Percentiles rank a stretch among this genome's conserved stretches.
Evolutionary conservation across 164 flowering plant genomes (phyloP).

Genomic region (Vitis cinerea): DNA sequence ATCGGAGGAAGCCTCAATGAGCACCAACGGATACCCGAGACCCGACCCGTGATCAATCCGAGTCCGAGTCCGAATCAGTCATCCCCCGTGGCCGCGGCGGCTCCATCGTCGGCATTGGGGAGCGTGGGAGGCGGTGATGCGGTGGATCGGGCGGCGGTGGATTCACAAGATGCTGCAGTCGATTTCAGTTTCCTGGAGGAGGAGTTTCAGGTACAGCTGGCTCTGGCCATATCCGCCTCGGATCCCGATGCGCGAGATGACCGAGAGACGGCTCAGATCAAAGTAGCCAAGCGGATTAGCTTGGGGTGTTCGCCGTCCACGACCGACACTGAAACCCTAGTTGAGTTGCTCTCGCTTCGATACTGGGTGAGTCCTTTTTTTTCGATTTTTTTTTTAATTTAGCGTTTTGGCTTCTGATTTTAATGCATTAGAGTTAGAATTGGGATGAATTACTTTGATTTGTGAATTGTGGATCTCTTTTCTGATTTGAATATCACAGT

Average conservation of each 20-base stretch:
- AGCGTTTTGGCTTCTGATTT: neutral
- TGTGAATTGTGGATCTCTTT: neutral
- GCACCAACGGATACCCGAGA: constrained; percentile 34
- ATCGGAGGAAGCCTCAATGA: constrained; percentile 55
- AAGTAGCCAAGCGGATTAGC: constrained; percentile 84
- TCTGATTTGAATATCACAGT: neutral
- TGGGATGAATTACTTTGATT: constrained; percentile 1
- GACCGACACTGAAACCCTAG: constrained; percentile 32
- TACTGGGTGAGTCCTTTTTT: constrained; percentile 61
- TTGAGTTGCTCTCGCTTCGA: constrained; percentile 69
- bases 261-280: constrained; percentile 86
- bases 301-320: constrained; percentile 57
- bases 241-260: constrained; percentile 59
- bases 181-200: constrained; percentile 79
- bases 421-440: neutral
- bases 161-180: constrained; percentile 2
- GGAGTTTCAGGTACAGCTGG: constrained; percentile 95
- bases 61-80: constrained; percentile 11
- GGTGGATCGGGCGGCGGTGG: constrained; percentile 23
- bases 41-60: constrained; percentile 23
- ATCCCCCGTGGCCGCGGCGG: constrained; percentile 23
- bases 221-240: constrained; percentile 94
- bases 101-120: constrained; percentile 24
- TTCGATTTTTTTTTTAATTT: neutral
- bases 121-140: constrained; percentile 22